Conservation (phyloP, 371 early-diverging fungal species). For the Haplosporangium sp. region DNA sequence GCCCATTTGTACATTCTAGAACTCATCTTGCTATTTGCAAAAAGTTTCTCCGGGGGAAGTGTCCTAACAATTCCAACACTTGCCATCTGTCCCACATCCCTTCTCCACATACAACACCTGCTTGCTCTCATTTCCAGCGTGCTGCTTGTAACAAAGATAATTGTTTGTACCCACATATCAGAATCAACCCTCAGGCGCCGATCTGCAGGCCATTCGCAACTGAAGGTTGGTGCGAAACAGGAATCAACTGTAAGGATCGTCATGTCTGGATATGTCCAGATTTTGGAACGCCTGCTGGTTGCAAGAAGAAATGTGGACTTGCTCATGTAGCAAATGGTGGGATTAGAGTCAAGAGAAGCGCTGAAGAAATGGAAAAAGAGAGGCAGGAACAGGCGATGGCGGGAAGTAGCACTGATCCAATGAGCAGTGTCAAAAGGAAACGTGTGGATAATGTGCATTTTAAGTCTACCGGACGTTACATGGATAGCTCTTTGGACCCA, state of each 20-base stretch:
- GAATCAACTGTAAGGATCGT: slow-evolving; percentile 61
- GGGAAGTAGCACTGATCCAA: background rate
- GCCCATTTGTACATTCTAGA: slow-evolving; percentile 64
- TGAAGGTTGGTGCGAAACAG: slow-evolving; percentile 69
- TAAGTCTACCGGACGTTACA: slow-evolving; percentile 33
- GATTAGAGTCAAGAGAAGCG: slow-evolving; percentile 23
- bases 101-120: slow-evolving; percentile 63
- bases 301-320: slow-evolving; percentile 68
- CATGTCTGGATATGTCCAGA: slow-evolving; percentile 72
- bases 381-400: slow-evolving; percentile 5
- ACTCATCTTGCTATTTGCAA: slow-evolving; percentile 67
- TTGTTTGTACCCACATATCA: slow-evolving; percentile 66
- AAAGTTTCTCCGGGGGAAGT: slow-evolving; percentile 61
- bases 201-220: slow-evolving; percentile 68
- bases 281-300: slow-evolving; percentile 66
- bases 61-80: slow-evolving; percentile 49
- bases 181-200: slow-evolving; percentile 63
- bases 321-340: slow-evolving; percentile 65
- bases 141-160: slow-evolving; percentile 60
- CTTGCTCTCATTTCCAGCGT: slow-evolving; percentile 68
- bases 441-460: slow-evolving; percentile 1
- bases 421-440: slow-evolving; percentile 11
- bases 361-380: slow-evolving; percentile 27
- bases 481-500: slow-evolving; percentile 1
- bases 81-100: slow-evolving; percentile 66